These are phyloP conservation scores for Capsaspora owczarzaki DNA, from an alignment of 78 protist genomes.

Conservation along the genomic window DNA sequence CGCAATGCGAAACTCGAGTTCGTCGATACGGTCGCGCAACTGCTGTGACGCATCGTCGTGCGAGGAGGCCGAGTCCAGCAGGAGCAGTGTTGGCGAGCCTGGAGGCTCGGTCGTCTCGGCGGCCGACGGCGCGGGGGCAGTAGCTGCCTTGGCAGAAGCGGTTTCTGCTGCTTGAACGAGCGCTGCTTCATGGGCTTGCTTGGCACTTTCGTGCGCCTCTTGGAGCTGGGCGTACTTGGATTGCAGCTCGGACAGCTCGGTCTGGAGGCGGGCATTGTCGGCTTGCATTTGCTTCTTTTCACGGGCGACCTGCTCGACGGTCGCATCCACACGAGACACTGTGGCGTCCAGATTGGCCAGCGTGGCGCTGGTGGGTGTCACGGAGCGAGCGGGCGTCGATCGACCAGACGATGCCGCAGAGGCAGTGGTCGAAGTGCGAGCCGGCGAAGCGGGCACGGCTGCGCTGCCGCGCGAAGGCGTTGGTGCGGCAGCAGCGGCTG, in stretches of 20 bases:
- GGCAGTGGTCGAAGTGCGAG: no score
- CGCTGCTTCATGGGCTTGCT: neutral
- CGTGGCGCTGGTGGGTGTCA: neutral
- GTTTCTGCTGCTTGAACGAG: neutral
- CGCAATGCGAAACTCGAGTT: no score
- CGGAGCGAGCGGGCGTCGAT: neutral
- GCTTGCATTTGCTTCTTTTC: neutral
- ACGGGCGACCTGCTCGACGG: neutral
- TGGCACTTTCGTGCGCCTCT: neutral
- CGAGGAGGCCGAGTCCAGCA: no score
- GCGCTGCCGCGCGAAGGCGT: neutral
- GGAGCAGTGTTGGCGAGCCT: no score
- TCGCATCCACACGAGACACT: neutral
- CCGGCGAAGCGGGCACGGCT: neutral
- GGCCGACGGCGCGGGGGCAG: neutral
- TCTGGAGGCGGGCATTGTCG: neutral
- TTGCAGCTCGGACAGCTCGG: no score
- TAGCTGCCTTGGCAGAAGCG: neutral
- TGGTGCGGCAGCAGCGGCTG: neutral
- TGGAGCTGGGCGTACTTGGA: no score
- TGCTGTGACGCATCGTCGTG: no score
- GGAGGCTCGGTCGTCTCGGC: no score
- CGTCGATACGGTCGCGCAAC: no score
- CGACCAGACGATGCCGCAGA: neutral
- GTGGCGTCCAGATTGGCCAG: neutral